Conservation (phyloP, 805 yeast species). For the Scheffersomyces lignosus region DNA sequence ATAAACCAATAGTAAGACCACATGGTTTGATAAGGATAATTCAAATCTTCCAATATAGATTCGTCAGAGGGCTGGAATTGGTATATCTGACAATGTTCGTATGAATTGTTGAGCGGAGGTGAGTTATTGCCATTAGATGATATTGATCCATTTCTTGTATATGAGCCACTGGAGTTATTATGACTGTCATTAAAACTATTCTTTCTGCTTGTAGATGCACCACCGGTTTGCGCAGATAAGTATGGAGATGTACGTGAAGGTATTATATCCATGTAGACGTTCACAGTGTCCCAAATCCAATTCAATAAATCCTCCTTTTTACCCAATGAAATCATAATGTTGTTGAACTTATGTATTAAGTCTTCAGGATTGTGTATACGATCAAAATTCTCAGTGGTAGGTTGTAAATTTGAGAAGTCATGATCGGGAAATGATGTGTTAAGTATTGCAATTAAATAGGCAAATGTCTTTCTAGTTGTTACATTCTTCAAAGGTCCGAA, state of each 20-base stretch:
- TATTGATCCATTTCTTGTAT: constrained; percentile 4
- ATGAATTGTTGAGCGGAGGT: constrained; percentile 9
- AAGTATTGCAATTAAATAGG: constrained; percentile 84
- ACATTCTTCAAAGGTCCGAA: constrained; percentile 89
- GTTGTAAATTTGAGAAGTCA: constrained; percentile 85
- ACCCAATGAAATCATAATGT: constrained; percentile 58
- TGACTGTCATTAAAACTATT: constrained; percentile 26
- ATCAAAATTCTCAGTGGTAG: constrained; percentile 58
- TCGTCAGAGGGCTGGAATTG: constrained; percentile 62
- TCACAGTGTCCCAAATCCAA: constrained; percentile 87
- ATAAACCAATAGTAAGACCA: constrained; percentile 91
- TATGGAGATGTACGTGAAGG: constrained; percentile 29
- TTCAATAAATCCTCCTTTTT: constrained; percentile 44
- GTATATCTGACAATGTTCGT: constrained; percentile 57
- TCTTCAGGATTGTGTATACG: constrained; percentile 38
- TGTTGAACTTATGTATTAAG: constrained; percentile 69
- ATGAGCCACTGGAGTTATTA: constrained; percentile 7
- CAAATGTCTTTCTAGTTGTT: constrained; percentile 86
- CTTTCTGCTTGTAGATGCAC: constrained; percentile 22
- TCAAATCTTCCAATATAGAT: constrained; percentile 61
- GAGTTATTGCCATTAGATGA: constrained; percentile 11
- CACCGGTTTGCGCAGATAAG: constrained; percentile 16
- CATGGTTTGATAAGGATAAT: constrained; percentile 46
- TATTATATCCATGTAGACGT: constrained; percentile 72
- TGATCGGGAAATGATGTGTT: constrained; percentile 96